Conservation (phyloP, 1,284 basidiomycete genomes). For the Taiwanofungus camphoratus region DNA sequence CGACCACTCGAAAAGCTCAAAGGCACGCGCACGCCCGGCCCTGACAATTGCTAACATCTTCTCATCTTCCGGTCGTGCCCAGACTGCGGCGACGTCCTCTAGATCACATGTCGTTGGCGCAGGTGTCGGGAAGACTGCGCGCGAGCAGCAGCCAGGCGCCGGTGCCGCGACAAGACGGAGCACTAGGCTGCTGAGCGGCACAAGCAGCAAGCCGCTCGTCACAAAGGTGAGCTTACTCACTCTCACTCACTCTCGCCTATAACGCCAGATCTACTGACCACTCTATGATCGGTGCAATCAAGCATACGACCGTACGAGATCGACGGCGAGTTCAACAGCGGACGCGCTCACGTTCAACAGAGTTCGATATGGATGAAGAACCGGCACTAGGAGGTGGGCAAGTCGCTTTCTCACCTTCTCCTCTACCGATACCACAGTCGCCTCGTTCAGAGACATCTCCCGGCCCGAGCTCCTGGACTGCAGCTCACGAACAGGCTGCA, state of each 20-base stretch:
- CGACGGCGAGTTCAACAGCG: slow-evolving; percentile 49
- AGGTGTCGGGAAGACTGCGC: slow-evolving; percentile 41
- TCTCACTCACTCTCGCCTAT: not conserved
- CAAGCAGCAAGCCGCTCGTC: slow-evolving; percentile 39
- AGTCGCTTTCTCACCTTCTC: slow-evolving; percentile 25
- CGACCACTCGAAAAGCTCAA: slow-evolving; percentile 60
- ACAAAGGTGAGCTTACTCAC: slow-evolving; percentile 13
- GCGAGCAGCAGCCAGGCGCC: slow-evolving; percentile 35
- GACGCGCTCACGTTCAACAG: slow-evolving; percentile 50
- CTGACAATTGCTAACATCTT: slow-evolving; percentile 75
- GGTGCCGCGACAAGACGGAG: slow-evolving; percentile 54
- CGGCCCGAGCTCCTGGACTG: slow-evolving; percentile 50
- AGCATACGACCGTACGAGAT: slow-evolving; percentile 41
- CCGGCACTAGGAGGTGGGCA: slow-evolving; percentile 35
- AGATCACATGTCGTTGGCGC: slow-evolving; percentile 35
- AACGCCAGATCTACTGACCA: slow-evolving; percentile 2
- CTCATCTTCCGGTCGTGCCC: slow-evolving; percentile 71
- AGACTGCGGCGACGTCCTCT: slow-evolving; percentile 55
- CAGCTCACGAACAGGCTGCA: slow-evolving; percentile 56
- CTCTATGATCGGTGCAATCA: slow-evolving; percentile 3
- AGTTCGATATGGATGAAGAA: slow-evolving; percentile 68
- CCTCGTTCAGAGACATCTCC: slow-evolving; percentile 51
- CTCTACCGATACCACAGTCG: slow-evolving; percentile 55
- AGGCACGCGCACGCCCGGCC: slow-evolving; percentile 79
- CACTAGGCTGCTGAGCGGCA: slow-evolving; percentile 55